phyloP scores from a whole-genome alignment of 164 flowering plant species.

The Vitis rupestris region DNA sequence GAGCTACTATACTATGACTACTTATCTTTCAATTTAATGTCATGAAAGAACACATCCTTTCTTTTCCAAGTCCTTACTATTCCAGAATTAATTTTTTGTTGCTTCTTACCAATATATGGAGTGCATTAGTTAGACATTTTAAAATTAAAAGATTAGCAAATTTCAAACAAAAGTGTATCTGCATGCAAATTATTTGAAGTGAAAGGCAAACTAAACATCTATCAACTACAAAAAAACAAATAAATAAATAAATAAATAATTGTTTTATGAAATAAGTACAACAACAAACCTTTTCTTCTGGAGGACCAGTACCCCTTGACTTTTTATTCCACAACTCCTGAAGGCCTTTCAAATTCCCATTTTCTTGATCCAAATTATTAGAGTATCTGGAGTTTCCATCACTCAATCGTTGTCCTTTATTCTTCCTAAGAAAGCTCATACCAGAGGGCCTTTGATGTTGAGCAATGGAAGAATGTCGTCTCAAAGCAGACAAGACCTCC shows the following conservation, averaged over 20 bases:
- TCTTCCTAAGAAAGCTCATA: conserved; percentile 38
- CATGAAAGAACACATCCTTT: too few relatives aligned
- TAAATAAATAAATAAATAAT: background rate
- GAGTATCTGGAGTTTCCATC: conserved; percentile 26
- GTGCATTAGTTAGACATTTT: too few relatives aligned
- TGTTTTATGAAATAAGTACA: background rate
- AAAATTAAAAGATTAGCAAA: too few relatives aligned
- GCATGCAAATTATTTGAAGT: too few relatives aligned
- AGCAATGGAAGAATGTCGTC: conserved; percentile 68
- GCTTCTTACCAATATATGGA: too few relatives aligned
- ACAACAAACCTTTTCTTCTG: conserved; percentile 75
- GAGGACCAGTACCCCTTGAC: conserved; percentile 48
- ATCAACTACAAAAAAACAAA: background rate
- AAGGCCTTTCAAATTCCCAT: conserved; percentile 25
- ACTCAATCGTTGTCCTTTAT: conserved; percentile 30
- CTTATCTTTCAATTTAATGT: too few relatives aligned
- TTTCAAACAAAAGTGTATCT: too few relatives aligned
- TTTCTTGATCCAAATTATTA: conserved; percentile 28
- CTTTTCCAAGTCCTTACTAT: too few relatives aligned
- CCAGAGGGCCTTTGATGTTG: conserved; percentile 46
- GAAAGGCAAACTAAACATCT: background rate
- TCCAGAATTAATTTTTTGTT: too few relatives aligned
- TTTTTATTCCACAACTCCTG: conserved; percentile 51
- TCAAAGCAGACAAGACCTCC: conserved; percentile 79
- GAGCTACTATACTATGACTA: too few relatives aligned